Conservation (phyloP, 2,329 filamentous ascomycete species). For the Trichophyton schoenleinii region DNA sequence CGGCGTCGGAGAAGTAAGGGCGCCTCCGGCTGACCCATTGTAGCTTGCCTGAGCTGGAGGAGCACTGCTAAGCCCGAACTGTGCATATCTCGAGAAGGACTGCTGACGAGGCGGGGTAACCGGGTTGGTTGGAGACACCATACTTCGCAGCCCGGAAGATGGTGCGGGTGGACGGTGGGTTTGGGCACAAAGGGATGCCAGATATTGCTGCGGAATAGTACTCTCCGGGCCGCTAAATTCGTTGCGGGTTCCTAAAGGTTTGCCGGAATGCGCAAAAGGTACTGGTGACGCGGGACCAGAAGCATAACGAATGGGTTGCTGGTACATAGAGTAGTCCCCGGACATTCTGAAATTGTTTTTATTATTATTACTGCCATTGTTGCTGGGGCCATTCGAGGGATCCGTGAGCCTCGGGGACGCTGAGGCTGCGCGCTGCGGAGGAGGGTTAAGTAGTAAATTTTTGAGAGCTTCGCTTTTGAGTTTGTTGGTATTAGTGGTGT, state of each 20-base stretch:
- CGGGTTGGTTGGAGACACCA: slow-evolving; percentile 18
- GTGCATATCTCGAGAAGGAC: slow-evolving; percentile 12
- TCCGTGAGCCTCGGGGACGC: slow-evolving; percentile 17
- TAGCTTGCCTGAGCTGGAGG: slow-evolving; percentile 17
- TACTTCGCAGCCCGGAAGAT: slow-evolving; percentile 23
- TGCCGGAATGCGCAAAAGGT: not conserved
- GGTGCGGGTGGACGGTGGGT: slow-evolving; percentile 14
- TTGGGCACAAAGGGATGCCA: slow-evolving; percentile 17
- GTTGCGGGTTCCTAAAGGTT: not conserved
- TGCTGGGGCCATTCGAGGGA: not conserved
- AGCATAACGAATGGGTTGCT: not conserved
- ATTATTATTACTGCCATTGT: not conserved
- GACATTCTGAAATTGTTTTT: not conserved
- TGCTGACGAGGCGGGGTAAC: slow-evolving; percentile 9
- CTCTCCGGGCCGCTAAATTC: slow-evolving; percentile 8
- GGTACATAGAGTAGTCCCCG: not conserved
- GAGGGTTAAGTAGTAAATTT: slow-evolving; percentile 33
- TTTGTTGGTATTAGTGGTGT: slow-evolving; percentile 22
- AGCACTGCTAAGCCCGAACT: slow-evolving; percentile 17
- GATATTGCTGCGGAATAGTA: slow-evolving; percentile 16
- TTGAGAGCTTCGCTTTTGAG: slow-evolving; percentile 36
- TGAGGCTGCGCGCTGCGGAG: slow-evolving; percentile 25
- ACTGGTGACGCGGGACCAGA: not conserved
- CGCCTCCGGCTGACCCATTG: slow-evolving; percentile 2
- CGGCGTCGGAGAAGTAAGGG: slow-evolving; percentile 7